Percentiles rank a stretch among this genome's conserved stretches.
Conservation (phyloP, 2,329 filamentous ascomycete genomes). For the Ceratocystis variospora region DNA sequence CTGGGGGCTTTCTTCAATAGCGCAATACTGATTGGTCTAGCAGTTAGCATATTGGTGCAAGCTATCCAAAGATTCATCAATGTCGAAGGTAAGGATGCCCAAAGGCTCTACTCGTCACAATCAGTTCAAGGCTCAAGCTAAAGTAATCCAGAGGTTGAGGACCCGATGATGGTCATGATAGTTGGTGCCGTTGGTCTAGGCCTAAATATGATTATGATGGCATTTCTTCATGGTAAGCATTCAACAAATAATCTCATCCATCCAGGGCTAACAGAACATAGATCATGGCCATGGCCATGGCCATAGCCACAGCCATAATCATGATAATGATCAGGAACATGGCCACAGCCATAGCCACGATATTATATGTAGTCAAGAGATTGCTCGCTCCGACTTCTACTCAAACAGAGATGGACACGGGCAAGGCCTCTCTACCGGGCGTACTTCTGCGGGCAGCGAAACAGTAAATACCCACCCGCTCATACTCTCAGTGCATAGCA, state of each 20-base stretch:
- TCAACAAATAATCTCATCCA: slow-evolving; percentile 3
- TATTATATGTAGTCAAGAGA: neutral
- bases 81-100: slow-evolving; percentile 34
- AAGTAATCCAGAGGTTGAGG: slow-evolving; percentile 39
- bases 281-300: slow-evolving; percentile 25
- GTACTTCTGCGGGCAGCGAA: neutral
- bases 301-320: slow-evolving; percentile 23
- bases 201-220: slow-evolving; percentile 52
- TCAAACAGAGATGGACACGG: neutral
- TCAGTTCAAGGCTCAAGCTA: neutral
- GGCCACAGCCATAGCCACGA: slow-evolving; percentile 21
- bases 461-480: neutral
- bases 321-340: slow-evolving; percentile 23
- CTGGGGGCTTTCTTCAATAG: slow-evolving; percentile 73
- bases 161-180: slow-evolving; percentile 53
- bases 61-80: slow-evolving; percentile 56
- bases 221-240: slow-evolving; percentile 48
- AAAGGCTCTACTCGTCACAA: neutral
- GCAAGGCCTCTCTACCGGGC: neutral
- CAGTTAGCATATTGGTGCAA: slow-evolving; percentile 59
- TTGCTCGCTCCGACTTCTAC: neutral
- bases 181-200: slow-evolving; percentile 53
- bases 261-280: neutral
- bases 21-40: slow-evolving; percentile 56
- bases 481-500: slow-evolving; percentile 20